These are phyloP conservation scores for Ogataea wickerhamii DNA, from an alignment of 805 yeast species.

Conservation along the genomic window DNA sequence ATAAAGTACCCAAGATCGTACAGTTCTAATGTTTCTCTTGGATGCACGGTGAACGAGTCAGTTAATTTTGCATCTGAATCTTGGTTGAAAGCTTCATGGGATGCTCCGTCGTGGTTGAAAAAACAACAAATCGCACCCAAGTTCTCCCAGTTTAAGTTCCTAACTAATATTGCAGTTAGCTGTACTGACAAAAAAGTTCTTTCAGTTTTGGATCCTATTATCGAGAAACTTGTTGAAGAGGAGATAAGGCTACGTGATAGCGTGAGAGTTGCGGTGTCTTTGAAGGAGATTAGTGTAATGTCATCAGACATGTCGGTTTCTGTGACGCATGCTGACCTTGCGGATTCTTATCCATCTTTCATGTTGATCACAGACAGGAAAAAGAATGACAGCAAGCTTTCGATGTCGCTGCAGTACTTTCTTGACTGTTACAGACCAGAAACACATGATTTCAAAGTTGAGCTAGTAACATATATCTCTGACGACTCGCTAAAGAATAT, in stretches of 20 bases:
- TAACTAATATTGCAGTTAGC: slow-evolving; percentile 43
- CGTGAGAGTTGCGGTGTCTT: slow-evolving; percentile 32
- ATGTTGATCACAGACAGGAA: slow-evolving; percentile 32
- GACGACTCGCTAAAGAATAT: slow-evolving; percentile 49
- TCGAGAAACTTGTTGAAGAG: slow-evolving; percentile 31
- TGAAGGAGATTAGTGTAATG: slow-evolving; percentile 29
- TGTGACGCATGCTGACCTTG: slow-evolving; percentile 52
- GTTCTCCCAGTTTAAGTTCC: slow-evolving; percentile 47
- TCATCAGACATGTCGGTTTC: slow-evolving; percentile 31
- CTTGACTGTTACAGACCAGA: slow-evolving; percentile 18
- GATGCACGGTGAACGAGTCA: slow-evolving; percentile 53
- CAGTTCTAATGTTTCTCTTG: slow-evolving; percentile 49
- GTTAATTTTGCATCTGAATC: slow-evolving; percentile 52
- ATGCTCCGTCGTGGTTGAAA: slow-evolving; percentile 49
- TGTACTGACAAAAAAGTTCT: slow-evolving; percentile 39
- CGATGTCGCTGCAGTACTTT: slow-evolving; percentile 34
- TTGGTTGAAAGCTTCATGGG: slow-evolving; percentile 52
- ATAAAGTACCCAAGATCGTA: slow-evolving; percentile 56
- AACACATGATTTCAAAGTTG: slow-evolving; percentile 31
- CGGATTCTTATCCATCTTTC: slow-evolving; percentile 52
- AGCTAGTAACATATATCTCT: slow-evolving; percentile 44
- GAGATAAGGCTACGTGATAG: slow-evolving; percentile 44
- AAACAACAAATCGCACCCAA: slow-evolving; percentile 48
- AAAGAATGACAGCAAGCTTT: slow-evolving; percentile 28
- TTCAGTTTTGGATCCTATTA: slow-evolving; percentile 32